Base-by-base conservation (phyloP, 176 grass and related monocot genomes). In the Neostapfia colusana region DNA sequence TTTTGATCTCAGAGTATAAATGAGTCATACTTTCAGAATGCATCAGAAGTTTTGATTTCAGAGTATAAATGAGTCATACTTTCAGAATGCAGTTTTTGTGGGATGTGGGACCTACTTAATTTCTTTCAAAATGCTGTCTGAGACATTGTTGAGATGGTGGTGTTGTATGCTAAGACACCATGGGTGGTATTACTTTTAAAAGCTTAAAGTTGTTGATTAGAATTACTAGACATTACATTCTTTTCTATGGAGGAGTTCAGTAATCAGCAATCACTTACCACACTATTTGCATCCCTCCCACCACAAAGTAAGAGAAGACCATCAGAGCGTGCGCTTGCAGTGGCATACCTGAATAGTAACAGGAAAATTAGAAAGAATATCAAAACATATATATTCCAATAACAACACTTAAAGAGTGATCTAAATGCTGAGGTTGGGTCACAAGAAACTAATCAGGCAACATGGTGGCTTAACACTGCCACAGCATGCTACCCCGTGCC, bases 281-380 rank as follows among this genome's bases (percentile, higher is more conserved):
- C 95, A 75, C 95, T 94, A 77, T 90, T 99, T 6, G 89, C 92
- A 86, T 99, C 95, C 67, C 95, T 95, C 68, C 91, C 95, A 60
- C 95, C 95, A 74, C 92, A 99, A 72, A 95, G 92, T 84, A 99
- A 76, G 77, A 99, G 89, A 84, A 99, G 95, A 69, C 95, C 95
- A 70, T 95, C 95, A 56, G 95, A 99, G 51, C 95, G 91, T 80
- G 95, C 92, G 77, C 95, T 99, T 21, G 95, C 95, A 71, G 92
- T 99, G 49, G 92, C 95, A 87, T 99, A 99, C 95, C 95, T 99
- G 74, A 93, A 90, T 17, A 88, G 26, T 54, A 76, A 61, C 23
- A 80, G 46, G 59, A 84, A 5, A 64, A n/a, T 76, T 80, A 80
- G 45, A 70, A 77, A 27, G 20, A 36, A 69, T 25, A 75, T 37